Evolutionary conservation across 371 early-diverging fungal species (phyloP), one percentile per base, ranked within the genome.

Genomic region (Cokeromyces recurvatus): DNA sequence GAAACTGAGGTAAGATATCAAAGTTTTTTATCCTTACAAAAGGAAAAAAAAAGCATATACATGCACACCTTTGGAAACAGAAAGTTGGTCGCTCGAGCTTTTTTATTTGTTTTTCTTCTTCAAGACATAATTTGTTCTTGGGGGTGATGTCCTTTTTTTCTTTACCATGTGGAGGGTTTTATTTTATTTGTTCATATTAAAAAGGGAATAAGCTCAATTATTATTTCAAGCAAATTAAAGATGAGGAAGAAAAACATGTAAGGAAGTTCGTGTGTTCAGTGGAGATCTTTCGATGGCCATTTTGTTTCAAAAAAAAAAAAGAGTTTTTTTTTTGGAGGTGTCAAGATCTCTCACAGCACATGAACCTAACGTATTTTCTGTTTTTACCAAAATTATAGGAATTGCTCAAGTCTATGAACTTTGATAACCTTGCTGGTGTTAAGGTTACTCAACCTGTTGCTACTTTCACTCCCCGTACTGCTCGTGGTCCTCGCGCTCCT

Each of bases 341-440:
- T 59, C 59, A 59, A 53, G 59, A 59, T 59, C 50, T 53, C 38
- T 31, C 29, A 44, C 32, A 53, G 34, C 49, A 53, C 37, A 51
- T 43, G 42, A 15, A 47, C 46, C 38, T 51, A 45, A 49, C 46
- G n/a, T n/a, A n/a, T n/a, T n/a, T 46, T 43, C 38, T 35, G 24
- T 53, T 37, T 40, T 48, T 29, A 32, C 23, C 37, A n/a, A n/a
- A n/a, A n/a, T n/a, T 39, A 51, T 71, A 92, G 92, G 91, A 87
- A 49, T 86, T 97, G 69, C 88, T 97, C 74, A 94, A 95, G 87
- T 81, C 92, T 48, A 79, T 95, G 67, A 91, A 91, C 92, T 85
- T 94, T 68, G 96, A 94, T 59, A 82, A 82, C 66, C 77, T 90
- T 50, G 60, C 80, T 36, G 83, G 85, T 59, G 80, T 89, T 55